Conservation (phyloP, 2,329 filamentous ascomycete genomes). For the Claviceps arundinis region DNA sequence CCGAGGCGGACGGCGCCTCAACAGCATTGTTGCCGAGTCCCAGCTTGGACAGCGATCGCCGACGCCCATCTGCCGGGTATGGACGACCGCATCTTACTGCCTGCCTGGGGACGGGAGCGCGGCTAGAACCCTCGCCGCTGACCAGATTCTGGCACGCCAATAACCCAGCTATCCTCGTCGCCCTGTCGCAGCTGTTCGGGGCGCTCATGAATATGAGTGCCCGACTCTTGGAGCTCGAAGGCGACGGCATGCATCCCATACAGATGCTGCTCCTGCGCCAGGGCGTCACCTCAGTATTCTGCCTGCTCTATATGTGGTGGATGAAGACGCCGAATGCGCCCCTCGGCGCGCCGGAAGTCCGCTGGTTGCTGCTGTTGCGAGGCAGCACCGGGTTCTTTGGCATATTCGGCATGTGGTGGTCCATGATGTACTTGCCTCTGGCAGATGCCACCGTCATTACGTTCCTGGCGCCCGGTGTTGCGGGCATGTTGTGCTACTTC, state of each 20-base stretch:
- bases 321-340: slow-evolving; percentile 54
- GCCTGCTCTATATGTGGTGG: slow-evolving; percentile 62
- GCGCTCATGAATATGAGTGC: slow-evolving; percentile 77
- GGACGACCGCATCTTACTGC: neutral
- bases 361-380: slow-evolving; percentile 53
- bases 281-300: slow-evolving; percentile 54
- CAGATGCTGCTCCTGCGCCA: slow-evolving; percentile 76
- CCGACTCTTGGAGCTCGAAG: slow-evolving; percentile 59
- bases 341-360: slow-evolving; percentile 52
- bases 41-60: slow-evolving; percentile 7
- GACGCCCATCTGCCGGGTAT: slow-evolving; percentile 6
- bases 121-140: slow-evolving; percentile 10
- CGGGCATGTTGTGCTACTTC: slow-evolving; percentile 68
- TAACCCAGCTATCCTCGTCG: slow-evolving; percentile 59
- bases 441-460: slow-evolving; percentile 84
- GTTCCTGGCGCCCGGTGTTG: slow-evolving; percentile 67
- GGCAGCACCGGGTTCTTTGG: slow-evolving; percentile 64
- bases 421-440: slow-evolving; percentile 62
- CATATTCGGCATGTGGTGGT: slow-evolving; percentile 61
- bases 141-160: slow-evolving; percentile 46
- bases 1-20: neutral
- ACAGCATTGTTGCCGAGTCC: slow-evolving; percentile 12
- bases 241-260: slow-evolving; percentile 64
- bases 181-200: slow-evolving; percentile 67
- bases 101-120: neutral